Base-by-base conservation (phyloP, 495 filamentous ascomycete genomes). In the Letharia lupina region DNA sequence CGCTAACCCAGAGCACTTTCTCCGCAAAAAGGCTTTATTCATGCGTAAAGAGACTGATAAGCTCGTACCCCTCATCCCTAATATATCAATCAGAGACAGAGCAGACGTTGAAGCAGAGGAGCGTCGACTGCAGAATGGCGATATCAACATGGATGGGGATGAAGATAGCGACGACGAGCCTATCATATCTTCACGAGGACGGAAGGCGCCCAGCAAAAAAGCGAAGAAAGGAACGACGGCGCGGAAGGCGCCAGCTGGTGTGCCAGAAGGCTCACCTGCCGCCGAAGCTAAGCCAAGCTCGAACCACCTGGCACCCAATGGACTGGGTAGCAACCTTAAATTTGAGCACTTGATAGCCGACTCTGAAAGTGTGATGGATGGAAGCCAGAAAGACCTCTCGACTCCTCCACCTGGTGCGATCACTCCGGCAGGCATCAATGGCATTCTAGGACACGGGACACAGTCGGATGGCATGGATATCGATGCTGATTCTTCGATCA, bases 11-110 rank as follows among this genome's bases (percentile, higher is more conserved):
- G 82, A 86, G 54, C 94, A 98, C 71, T 89, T 88, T 37, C 79
- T 99, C 57, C 86, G 95, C 37, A 93, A 95, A 70, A 93, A 97
- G 80, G 94, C 94, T 33, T 86, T 96, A 47, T 89, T 91, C 57
- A 98, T 99, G 94, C 84, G 91, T 61, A 97, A 95, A 69, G 91
- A 96, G 75, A 95, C 93, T 3, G 92, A 96, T 74, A 96, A 96
- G 74, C 83, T 98, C 28, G 91, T 96, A 42, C 93, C 92, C 37
- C 81, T 98, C 45, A 98, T 99, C 65, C 95, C 94, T 0, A 93
- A 98, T 66, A 88, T 99, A 67, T 81, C 86, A 37, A 90, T 98
- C 71, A 80, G 90, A 68, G 90, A 96, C 65, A 86, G 94, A 59
- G 95, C 92, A 12, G 93, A 97, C 73, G 92, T 98, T 3, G 94